A percentile compares a stretch with the other conserved stretches of the same genome.
Evolutionary conservation across 2,329 filamentous ascomycete species (phyloP).

Genomic region (Canariomyces notabilis): DNA sequence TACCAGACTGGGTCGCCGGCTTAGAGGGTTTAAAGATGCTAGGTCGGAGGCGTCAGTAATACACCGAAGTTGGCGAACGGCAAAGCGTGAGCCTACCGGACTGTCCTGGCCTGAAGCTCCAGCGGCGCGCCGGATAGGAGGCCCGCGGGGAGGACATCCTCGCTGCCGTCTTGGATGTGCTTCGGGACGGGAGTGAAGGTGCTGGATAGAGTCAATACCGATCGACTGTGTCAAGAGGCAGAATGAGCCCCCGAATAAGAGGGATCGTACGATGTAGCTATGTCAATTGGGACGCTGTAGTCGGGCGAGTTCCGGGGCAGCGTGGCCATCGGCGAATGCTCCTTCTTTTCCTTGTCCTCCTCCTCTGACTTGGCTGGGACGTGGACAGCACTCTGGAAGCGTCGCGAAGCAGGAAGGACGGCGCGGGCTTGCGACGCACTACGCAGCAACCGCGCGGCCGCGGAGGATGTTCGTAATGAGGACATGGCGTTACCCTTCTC

Average conservation of each 20-base stretch:
- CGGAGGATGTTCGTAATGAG: constrained; percentile 54
- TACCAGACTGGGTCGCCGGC: constrained; percentile 92
- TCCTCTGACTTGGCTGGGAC: constrained; percentile 36
- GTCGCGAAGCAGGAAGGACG: constrained; percentile 42
- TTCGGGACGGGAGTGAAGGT: constrained; percentile 88
- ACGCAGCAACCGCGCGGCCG: constrained; percentile 49
- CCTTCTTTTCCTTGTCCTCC: constrained; percentile 31
- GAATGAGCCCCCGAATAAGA: neutral
- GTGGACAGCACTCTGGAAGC: constrained; percentile 49
- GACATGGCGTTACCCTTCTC: constrained; percentile 49
- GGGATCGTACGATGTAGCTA: constrained; percentile 75
- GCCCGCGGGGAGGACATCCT: constrained; percentile 74
- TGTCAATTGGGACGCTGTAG: constrained; percentile 76
- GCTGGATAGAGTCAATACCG: constrained; percentile 43
- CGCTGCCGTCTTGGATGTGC: constrained; percentile 84
- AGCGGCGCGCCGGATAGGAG: constrained; percentile 87
- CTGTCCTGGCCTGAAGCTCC: constrained; percentile 88
- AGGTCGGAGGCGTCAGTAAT: constrained; percentile 11
- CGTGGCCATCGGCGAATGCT: constrained; percentile 35
- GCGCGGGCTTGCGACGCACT: constrained; percentile 37
- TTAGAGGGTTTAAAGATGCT: constrained; percentile 92
- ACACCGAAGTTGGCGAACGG: neutral
- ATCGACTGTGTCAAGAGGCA: neutral
- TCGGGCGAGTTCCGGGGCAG: constrained; percentile 65
- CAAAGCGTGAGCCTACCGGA: constrained; percentile 60